These are phyloP conservation scores for Cytospora chrysosperma DNA, from an alignment of 2,329 filamentous ascomycete genomes.

Conservation along the genomic window DNA sequence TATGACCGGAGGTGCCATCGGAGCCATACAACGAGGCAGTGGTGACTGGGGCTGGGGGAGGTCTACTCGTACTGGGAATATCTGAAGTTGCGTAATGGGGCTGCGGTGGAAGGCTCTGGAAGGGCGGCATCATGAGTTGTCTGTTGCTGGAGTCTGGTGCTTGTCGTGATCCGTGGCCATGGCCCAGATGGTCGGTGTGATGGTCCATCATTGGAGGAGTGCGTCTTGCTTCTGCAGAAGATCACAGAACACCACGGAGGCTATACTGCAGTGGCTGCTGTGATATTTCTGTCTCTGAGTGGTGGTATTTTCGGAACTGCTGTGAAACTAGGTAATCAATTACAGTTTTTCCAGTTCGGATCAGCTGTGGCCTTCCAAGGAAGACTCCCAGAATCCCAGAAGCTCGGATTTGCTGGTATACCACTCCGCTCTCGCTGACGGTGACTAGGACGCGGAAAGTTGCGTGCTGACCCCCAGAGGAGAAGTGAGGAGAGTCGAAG, in stretches of 20 bases:
- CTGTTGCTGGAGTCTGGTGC: slow-evolving; percentile 15
- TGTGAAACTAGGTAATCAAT: background rate
- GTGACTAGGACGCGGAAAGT: background rate
- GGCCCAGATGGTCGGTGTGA: slow-evolving; percentile 24
- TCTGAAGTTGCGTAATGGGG: slow-evolving; percentile 45
- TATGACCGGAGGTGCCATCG: slow-evolving; percentile 34
- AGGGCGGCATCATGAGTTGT: slow-evolving; percentile 25
- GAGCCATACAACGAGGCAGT: slow-evolving; percentile 48
- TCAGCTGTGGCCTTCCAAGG: background rate
- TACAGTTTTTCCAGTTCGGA: background rate
- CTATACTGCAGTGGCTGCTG: background rate
- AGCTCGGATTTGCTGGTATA: background rate
- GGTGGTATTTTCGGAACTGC: background rate
- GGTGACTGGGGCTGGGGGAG: slow-evolving; percentile 28
- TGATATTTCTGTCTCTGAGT: background rate
- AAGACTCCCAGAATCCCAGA: background rate
- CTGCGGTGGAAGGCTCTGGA: slow-evolving; percentile 49
- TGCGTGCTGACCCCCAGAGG: background rate
- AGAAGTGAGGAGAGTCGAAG: background rate
- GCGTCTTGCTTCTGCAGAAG: background rate
- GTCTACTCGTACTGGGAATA: slow-evolving; percentile 44
- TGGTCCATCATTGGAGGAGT: slow-evolving; percentile 20
- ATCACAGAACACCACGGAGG: background rate
- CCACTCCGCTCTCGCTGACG: background rate
- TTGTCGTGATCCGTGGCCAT: slow-evolving; percentile 16